Conservation (phyloP, 257 asterid species). For the Sherardia arvensis region DNA sequence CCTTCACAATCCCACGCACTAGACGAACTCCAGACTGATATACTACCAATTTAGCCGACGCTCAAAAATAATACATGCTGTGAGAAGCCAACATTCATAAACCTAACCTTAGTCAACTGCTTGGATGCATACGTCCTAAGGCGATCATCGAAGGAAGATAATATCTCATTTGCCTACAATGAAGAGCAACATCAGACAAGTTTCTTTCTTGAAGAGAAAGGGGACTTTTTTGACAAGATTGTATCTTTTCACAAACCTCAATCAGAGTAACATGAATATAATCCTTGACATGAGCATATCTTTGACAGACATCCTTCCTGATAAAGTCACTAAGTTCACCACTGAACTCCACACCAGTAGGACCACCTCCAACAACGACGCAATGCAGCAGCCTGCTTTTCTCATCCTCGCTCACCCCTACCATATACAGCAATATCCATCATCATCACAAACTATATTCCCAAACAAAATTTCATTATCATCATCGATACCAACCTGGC, state of each 20-base stretch:
- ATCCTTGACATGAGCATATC: constrained; percentile 89
- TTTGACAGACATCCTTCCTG: constrained; percentile 69
- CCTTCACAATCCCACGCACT: constrained; percentile 81
- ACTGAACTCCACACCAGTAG: constrained; percentile 97
- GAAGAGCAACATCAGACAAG: not conserved
- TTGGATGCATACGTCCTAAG: constrained; percentile 75
- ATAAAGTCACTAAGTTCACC: constrained; percentile 98
- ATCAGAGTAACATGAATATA: constrained; percentile 81
- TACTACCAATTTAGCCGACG: constrained; percentile 28
- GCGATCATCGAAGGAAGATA: constrained; percentile 92
- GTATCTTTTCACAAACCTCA: constrained; percentile 44
- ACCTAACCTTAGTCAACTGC: constrained; percentile 68
- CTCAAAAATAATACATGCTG: not conserved
- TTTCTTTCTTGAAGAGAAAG: not conserved
- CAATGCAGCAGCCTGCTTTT: constrained; percentile 84
- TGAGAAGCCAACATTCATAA: not conserved
- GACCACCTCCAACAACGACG: constrained; percentile 98
- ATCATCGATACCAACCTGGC: constrained; percentile 44
- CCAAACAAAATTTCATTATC: not conserved
- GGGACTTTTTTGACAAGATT: not conserved
- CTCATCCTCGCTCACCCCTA: constrained; percentile 82
- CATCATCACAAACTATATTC: not conserved
- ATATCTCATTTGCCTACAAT: constrained; percentile 84
- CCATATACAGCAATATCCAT: constrained; percentile 9
- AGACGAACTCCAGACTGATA: constrained; percentile 95